Conservation (phyloP, 2,329 filamentous ascomycete species). For the Boeremia exigua region DNA sequence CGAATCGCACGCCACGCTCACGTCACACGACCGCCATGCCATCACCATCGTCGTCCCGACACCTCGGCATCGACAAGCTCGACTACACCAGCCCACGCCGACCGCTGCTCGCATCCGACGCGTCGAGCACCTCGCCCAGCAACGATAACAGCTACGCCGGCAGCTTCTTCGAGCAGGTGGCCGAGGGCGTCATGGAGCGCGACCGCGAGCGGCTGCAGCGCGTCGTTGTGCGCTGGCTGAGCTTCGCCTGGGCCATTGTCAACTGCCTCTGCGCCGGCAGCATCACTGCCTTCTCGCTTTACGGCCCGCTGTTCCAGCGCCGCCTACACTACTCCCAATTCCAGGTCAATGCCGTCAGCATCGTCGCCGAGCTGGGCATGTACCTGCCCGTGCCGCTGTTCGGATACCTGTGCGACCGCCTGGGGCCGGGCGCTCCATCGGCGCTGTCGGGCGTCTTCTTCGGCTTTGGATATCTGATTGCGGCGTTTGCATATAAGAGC, state of each 20-base stretch:
- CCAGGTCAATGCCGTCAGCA: conserved; percentile 88
- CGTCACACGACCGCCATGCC: conserved; percentile 21
- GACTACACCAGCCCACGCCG: conserved; percentile 53
- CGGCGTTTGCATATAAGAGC: conserved; percentile 76
- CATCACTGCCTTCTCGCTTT: conserved; percentile 92
- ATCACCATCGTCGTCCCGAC: conserved; percentile 38
- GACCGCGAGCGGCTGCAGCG: conserved; percentile 62
- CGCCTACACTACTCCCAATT: conserved; percentile 87
- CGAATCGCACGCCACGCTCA: not conserved
- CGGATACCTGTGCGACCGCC: conserved; percentile 89
- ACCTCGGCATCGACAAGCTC: conserved; percentile 55
- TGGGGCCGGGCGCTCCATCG: conserved; percentile 79
- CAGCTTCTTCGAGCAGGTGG: conserved; percentile 66
- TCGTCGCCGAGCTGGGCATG: conserved; percentile 83
- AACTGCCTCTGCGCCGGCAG: conserved; percentile 83
- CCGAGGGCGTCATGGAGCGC: conserved; percentile 64
- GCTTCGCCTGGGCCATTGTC: conserved; percentile 66
- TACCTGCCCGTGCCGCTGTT: conserved; percentile 92
- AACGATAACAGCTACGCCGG: conserved; percentile 56
- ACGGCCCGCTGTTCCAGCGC: conserved; percentile 87
- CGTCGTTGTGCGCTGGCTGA: conserved; percentile 60
- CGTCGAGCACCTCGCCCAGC: conserved; percentile 44
- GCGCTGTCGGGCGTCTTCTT: conserved; percentile 76
- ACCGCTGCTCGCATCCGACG: conserved; percentile 49
- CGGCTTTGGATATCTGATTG: conserved; percentile 80